Evolutionary conservation across 305 asterid genomes (phyloP).

Genomic region (Ilex paraguariensis): DNA sequence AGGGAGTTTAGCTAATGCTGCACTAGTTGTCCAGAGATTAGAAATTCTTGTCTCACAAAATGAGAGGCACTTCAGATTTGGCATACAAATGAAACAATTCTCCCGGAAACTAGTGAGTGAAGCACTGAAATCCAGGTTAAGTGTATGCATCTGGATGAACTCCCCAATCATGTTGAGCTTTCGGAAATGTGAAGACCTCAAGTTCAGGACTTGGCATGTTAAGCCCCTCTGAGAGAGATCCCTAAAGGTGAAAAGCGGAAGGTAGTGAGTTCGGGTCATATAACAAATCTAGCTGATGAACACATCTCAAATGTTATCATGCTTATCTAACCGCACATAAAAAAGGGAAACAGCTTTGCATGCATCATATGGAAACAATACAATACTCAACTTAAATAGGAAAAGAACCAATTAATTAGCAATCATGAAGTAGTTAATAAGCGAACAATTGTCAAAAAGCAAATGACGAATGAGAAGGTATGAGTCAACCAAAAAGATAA

Average conservation of each 20-base stretch:
- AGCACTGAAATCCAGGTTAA: constrained; percentile 84
- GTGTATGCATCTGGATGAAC: constrained; percentile 57
- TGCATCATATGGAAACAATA: too few species aligned
- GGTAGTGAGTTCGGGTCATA: constrained; percentile 22
- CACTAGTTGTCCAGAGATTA: constrained; percentile 83
- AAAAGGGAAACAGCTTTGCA: too few species aligned
- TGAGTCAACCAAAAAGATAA: too few species aligned
- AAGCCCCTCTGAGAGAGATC: constrained; percentile 77
- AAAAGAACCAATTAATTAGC: too few species aligned
- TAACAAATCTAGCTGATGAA: constrained; percentile 7
- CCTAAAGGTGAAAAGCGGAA: constrained; percentile 39
- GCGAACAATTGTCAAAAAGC: too few species aligned
- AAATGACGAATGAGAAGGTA: too few species aligned
- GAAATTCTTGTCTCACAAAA: constrained; percentile 77
- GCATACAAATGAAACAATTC: constrained; percentile 83
- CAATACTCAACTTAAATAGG: too few species aligned
- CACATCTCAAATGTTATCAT: not conserved
- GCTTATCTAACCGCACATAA: too few species aligned
- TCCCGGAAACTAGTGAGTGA: constrained; percentile 74
- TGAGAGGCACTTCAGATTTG: constrained; percentile 69
- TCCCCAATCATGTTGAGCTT: constrained; percentile 74
- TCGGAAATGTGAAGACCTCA: constrained; percentile 77
- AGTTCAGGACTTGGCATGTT: constrained; percentile 61
- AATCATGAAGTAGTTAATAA: too few species aligned
- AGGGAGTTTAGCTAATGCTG: constrained; percentile 74